Evolutionary conservation across 2,329 filamentous ascomycete genomes (phyloP).

Genomic region (Huntiella moniliformis): DNA sequence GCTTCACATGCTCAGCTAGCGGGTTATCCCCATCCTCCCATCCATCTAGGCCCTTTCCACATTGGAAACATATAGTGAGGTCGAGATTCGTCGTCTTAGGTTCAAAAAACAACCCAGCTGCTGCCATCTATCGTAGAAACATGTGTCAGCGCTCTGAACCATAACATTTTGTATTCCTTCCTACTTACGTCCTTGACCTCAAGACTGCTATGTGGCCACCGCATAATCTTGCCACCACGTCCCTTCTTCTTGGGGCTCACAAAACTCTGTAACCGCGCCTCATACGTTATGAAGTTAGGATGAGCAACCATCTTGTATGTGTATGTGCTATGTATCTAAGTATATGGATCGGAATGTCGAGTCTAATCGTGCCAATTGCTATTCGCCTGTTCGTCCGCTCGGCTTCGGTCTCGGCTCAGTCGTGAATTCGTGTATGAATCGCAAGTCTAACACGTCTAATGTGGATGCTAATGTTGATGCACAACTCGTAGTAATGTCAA

Average conservation of each 20-base stretch:
- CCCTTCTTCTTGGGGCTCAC: constrained; percentile 45
- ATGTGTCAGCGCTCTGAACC: not conserved
- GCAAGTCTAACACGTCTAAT: too few relatives aligned
- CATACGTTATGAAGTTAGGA: constrained; percentile 42
- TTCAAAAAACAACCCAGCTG: constrained; percentile 78
- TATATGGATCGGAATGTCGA: too few relatives aligned
- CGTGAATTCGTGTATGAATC: too few relatives aligned
- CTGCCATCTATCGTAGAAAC: constrained; percentile 46
- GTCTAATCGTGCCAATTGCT: not conserved
- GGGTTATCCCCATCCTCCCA: constrained; percentile 84
- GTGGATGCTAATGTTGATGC: too few relatives aligned
- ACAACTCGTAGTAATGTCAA: too few relatives aligned
- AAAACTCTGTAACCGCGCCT: constrained; percentile 69
- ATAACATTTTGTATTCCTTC: not conserved
- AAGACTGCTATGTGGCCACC: constrained; percentile 55
- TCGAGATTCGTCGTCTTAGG: constrained; percentile 60
- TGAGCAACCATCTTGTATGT: constrained; percentile 10
- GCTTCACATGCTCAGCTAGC: constrained; percentile 65
- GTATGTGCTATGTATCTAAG: too few relatives aligned
- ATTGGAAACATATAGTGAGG: constrained; percentile 80
- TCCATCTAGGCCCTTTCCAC: constrained; percentile 65
- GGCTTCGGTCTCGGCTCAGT: too few relatives aligned
- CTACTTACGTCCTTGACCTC: constrained; percentile 17
- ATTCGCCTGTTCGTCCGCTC: not conserved
- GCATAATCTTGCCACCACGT: constrained; percentile 31